phyloP scores from a whole-genome alignment of 495 filamentous ascomycete species.

The Aspergillus steynii region DNA sequence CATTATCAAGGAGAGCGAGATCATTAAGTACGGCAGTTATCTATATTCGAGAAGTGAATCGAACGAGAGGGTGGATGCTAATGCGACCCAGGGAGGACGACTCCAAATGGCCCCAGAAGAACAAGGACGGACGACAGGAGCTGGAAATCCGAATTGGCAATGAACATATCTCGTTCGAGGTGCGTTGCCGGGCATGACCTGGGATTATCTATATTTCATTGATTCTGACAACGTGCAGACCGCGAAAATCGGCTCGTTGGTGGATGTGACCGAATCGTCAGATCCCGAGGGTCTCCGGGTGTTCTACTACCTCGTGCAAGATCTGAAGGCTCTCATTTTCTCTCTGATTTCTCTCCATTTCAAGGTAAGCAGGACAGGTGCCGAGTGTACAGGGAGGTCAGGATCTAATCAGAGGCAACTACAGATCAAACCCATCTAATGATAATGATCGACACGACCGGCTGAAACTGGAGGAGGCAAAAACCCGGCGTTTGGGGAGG shows the following conservation, averaged over 20 bases:
- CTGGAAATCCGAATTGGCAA: conserved; percentile 92
- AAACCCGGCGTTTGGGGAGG: background rate
- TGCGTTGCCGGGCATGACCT: conserved; percentile 28
- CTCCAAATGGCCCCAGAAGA: conserved; percentile 98
- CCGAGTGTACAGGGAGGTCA: background rate
- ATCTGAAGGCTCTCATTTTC: conserved; percentile 95
- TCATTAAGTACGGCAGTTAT: conserved; percentile 74
- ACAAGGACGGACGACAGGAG: conserved; percentile 97
- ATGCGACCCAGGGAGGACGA: conserved; percentile 79
- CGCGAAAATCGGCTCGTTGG: conserved; percentile 95
- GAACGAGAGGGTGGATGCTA: conserved; percentile 11
- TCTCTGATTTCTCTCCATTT: conserved; percentile 96
- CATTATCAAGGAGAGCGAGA: conserved; percentile 97
- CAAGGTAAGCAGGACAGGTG: conserved; percentile 60
- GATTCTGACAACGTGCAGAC: conserved; percentile 57
- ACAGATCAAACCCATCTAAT: conserved; percentile 81
- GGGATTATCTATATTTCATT: background rate
- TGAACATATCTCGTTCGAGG: conserved; percentile 98
- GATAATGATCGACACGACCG: conserved; percentile 32
- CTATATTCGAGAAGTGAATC: background rate
- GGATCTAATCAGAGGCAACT: conserved; percentile 6
- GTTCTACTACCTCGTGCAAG: conserved; percentile 99
- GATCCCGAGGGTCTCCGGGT: conserved; percentile 96
- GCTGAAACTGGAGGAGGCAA: background rate
- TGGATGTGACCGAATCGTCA: conserved; percentile 92